These are phyloP conservation scores for Stemphylium beticola DNA, from an alignment of 2,329 filamentous ascomycete species.

Conservation along the genomic window DNA sequence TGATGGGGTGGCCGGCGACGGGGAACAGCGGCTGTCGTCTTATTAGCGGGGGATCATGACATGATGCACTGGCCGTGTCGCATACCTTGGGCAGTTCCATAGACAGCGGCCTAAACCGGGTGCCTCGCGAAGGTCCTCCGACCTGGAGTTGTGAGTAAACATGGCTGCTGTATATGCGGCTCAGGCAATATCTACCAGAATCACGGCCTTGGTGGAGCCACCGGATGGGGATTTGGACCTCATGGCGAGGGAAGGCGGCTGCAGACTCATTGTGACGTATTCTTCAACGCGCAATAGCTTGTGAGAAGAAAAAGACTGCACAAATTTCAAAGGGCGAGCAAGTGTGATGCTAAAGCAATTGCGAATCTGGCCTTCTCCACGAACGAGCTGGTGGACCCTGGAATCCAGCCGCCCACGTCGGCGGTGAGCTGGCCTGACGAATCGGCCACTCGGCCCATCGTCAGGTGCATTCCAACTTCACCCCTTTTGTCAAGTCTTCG, in stretches of 20 bases:
- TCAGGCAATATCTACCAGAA: constrained; percentile 70
- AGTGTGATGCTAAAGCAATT: constrained; percentile 27
- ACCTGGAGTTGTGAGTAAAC: constrained; percentile 65
- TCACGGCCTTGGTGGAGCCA: constrained; percentile 84
- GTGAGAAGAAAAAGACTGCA: background rate
- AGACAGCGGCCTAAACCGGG: constrained; percentile 90
- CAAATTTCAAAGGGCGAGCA: constrained; percentile 5
- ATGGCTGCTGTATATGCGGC: constrained; percentile 4
- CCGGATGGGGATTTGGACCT: constrained; percentile 43
- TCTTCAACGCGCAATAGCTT: background rate
- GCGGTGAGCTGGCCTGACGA: constrained; percentile 33
- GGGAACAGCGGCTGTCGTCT: constrained; percentile 84
- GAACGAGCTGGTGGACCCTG: constrained; percentile 36
- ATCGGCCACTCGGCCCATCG: constrained; percentile 19
- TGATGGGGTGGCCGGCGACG: constrained; percentile 96
- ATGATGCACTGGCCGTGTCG: constrained; percentile 17
- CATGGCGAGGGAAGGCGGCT: constrained; percentile 45
- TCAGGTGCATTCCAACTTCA: constrained; percentile 23
- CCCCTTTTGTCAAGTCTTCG: constrained; percentile 19
- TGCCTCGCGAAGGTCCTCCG: constrained; percentile 92
- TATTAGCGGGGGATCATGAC: constrained; percentile 26
- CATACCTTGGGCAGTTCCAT: constrained; percentile 92
- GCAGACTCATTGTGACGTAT: constrained; percentile 42
- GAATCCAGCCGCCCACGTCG: constrained; percentile 24
- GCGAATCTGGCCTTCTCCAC: constrained; percentile 30